Evolutionary conservation across 352 stramenopile species (phyloP), one percentile per base, ranked within the genome.

Genomic region (Phytophthora multivora): DNA sequence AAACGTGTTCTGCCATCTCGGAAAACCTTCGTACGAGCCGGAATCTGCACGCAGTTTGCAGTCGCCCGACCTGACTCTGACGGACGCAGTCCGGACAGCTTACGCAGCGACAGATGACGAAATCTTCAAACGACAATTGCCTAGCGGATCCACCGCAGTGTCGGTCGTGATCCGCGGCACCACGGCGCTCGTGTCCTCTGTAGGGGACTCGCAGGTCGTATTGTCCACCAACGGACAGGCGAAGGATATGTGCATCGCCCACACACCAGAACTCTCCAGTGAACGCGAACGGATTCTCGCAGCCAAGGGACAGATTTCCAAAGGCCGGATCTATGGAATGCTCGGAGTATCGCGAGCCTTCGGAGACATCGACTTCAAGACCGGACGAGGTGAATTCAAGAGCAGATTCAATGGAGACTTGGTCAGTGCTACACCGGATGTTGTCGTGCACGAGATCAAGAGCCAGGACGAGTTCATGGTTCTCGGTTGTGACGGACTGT

Each of bases 351-450:
- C 88, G 5, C 67, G 88, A 12, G 84, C 88, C 0, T 96, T 96
- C 64, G 88, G 88, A 13, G 87, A 96, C 69, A 90, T 86, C 49
- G 83, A 93, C 47, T 91, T 96, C 53, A 96, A 96, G 70, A 95
- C 83, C 0, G 86, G 73, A 26, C 72, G 82, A n/a, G 87, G 80
- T 39, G 81, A 83, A 52, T 94, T 88, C 65, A 93, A 91, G 56
- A 80, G 79, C 55, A 74, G 79, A 42, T 93, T 93, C 63, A 91
- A 93, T 18, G 86, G 86, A 40, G 84, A 93, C 57, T 60, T 95
- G 9, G 87, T 95, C 23, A 84, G 80, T 25, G 81, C 83, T 13
- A 83, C 69, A 10, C 87, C 87, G 5, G 85, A 96, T 25, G 45
- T 96, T 12, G 70, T 88, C 4, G 63, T 84, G 23, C 74, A 86